Base-by-base conservation (phyloP, 1,284 basidiomycete genomes). In the Cerioporus squamosus region DNA sequence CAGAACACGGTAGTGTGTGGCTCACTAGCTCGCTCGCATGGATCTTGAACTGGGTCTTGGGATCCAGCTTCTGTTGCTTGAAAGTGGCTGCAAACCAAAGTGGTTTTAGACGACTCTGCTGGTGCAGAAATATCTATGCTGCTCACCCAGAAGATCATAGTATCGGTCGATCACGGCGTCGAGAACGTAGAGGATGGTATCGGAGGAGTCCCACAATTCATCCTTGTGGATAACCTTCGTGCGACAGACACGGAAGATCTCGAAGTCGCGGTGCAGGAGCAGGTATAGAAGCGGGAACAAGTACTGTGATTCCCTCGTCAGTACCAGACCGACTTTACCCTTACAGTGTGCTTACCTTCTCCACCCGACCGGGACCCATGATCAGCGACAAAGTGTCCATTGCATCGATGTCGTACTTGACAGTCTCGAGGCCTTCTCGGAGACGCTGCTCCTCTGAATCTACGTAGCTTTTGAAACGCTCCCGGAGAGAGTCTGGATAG, bases 41-140 rank as follows among this genome's bases (percentile, higher is more conserved):
- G 3, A 44, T 59, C 22, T 65, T 61, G 46, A 74, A 68, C 31
- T 72, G 68, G 9, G 63, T 51, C 18, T 40, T 51, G 0, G 65
- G 55, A 46, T 73, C 66, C 1, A 73, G 51, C 26, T 67, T 67
- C 38, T 74, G 69, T 33, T 72, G 68, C 44, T 63, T 51, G 65
- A 77, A 77, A 2, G 77, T 68, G 2, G 73, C 79, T 79, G 63
- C 15, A 48, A 17, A 14, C 6, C 5, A 10, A 53, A 40, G 12
- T 20, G 5, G 43, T 31, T 22, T 24, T 3, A 36, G 22, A 24
- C 2, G 9, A 8, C 23, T 20, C 17, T 4, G 15, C 17, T 17
- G 6, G 14, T 5, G 17, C 12, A 14, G 5, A 15, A 20, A 2
- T 1, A 6, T 17, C 12, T 22, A 10, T 15, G 20, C 38, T 3